Conservation (phyloP, 208 protist genomes). For the Trypanosoma brucei region DNA sequence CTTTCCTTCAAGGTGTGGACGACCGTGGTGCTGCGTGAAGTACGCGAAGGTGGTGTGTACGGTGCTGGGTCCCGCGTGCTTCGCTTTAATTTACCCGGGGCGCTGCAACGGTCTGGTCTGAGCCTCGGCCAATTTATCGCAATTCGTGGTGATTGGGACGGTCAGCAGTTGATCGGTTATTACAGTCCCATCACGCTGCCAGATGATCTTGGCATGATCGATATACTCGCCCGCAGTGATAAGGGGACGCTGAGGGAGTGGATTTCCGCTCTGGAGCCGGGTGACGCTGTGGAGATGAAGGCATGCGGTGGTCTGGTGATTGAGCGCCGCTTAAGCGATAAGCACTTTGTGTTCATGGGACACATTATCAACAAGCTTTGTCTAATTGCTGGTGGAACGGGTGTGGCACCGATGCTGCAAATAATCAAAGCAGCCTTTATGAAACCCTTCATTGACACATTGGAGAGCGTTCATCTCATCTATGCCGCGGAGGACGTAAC, state of each 20-base stretch:
- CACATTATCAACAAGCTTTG: conserved; percentile 43
- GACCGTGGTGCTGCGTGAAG: conserved; percentile 50
- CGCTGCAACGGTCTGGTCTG: conserved; percentile 48
- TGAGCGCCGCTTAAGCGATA: conserved; percentile 35
- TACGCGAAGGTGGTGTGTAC: conserved; percentile 37
- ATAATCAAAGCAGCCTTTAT: conserved; percentile 59
- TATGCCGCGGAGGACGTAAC: conserved; percentile 55
- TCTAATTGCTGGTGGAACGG: conserved; percentile 64
- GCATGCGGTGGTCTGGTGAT: conserved; percentile 48
- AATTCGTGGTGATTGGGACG: conserved; percentile 52
- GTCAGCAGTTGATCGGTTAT: conserved; percentile 39
- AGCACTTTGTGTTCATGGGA: conserved; percentile 42
- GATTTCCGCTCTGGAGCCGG: conserved; percentile 54
- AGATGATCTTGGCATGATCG: conserved; percentile 48
- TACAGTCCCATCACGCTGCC: conserved; percentile 73
- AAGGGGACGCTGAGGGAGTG: conserved; percentile 62
- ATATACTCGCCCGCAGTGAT: conserved; percentile 45
- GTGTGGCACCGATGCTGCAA: conserved; percentile 78
- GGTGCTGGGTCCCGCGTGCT: conserved; percentile 56
- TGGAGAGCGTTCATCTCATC: conserved; percentile 47
- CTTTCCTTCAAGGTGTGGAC: conserved; percentile 42
- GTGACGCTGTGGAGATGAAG: conserved; percentile 70
- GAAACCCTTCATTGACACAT: conserved; percentile 42
- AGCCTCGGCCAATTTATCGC: conserved; percentile 61
- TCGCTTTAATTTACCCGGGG: conserved; percentile 61